Evolutionary conservation across 2,329 filamentous ascomycete species (phyloP).

Genomic region (Capronia americana): DNA sequence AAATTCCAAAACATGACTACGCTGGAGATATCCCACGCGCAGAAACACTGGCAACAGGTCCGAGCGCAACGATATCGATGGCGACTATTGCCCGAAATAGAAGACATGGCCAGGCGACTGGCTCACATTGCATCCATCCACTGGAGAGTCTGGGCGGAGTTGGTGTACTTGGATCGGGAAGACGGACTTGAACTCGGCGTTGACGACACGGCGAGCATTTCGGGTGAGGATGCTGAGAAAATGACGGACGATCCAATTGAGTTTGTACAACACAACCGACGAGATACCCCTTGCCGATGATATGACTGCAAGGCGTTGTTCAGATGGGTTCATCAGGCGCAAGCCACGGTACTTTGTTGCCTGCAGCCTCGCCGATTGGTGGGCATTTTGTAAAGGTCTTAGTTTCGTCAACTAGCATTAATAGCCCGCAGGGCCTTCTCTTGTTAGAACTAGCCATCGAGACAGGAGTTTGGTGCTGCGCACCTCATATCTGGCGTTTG

Average conservation of each 20-base stretch:
- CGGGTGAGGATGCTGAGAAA: neutral
- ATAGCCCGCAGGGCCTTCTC: neutral
- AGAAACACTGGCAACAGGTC: constrained; percentile 42
- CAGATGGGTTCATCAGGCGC: constrained; percentile 1
- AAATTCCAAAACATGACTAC: constrained; percentile 51
- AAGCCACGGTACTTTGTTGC: neutral
- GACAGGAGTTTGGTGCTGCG: neutral
- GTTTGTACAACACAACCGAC: constrained; percentile 13
- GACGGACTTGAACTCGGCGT: constrained; percentile 2
- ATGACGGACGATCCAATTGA: constrained; percentile 2
- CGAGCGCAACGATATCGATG: constrained; percentile 28
- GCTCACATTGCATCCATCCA: constrained; percentile 85
- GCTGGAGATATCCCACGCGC: constrained; percentile 52
- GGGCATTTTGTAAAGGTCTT: neutral
- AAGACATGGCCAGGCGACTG: constrained; percentile 72
- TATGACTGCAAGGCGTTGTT: constrained; percentile 8
- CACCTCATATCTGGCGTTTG: neutral
- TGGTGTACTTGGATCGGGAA: constrained; percentile 64
- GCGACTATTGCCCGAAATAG: constrained; percentile 45
- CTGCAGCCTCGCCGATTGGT: neutral
- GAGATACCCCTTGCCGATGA: constrained; percentile 5
- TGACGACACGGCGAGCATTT: constrained; percentile 10
- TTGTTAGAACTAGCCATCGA: neutral
- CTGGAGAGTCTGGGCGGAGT: constrained; percentile 84
- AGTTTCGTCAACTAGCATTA: neutral